Base-by-base conservation (phyloP, 2,329 filamentous ascomycete genomes). In the Colletotrichum viniferum region DNA sequence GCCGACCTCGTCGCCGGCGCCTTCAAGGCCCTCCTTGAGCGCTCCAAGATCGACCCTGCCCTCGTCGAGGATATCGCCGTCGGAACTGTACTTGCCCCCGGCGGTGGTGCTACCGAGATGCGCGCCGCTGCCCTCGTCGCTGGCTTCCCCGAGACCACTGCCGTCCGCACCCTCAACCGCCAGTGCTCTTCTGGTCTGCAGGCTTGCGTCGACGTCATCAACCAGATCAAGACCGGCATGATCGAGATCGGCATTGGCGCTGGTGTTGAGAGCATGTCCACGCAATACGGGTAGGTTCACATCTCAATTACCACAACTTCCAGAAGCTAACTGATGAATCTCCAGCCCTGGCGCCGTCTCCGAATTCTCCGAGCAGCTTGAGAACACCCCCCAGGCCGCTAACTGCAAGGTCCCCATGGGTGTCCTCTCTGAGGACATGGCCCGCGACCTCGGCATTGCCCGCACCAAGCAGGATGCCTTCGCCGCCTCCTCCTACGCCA, bases 401-500 rank as follows among this genome's bases (percentile, higher is more conserved):
- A 97, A 98, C 90, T 99, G 97, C 92, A 98, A 98, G 88, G 96
- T 98, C 4, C 93, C 96, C 84, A 98, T 98, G 97, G 96, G 96
- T 80, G 91, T 96, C 13, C 89, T 98, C 65, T 98, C 95, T 32
- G 97, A 99, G 87, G 86, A 96, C 82, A 98, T 98, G 96, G 97
- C 96, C 79, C 94, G 95, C 86, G 95, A 96, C 83, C 92, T 94
- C 81, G 89, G 90, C 74, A 91, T 98, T 82, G 82, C 88, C 73
- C 94, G 97, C 77, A 86, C 89, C 13, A 87, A 90, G 68, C 97
- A 98, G 86, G 97, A 99, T 84, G 91, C 92, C n/a, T 99, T 98
- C 84, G 97, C 97, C 16, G 96, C 96, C n/a, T 86, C 89, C 4
- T 98, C 95, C 55, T 98, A 98, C 90, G 93, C 96, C 79, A 98